These are phyloP conservation scores for Lachnellula cervina DNA, from an alignment of 2,329 filamentous ascomycete genomes.

Conservation along the genomic window DNA sequence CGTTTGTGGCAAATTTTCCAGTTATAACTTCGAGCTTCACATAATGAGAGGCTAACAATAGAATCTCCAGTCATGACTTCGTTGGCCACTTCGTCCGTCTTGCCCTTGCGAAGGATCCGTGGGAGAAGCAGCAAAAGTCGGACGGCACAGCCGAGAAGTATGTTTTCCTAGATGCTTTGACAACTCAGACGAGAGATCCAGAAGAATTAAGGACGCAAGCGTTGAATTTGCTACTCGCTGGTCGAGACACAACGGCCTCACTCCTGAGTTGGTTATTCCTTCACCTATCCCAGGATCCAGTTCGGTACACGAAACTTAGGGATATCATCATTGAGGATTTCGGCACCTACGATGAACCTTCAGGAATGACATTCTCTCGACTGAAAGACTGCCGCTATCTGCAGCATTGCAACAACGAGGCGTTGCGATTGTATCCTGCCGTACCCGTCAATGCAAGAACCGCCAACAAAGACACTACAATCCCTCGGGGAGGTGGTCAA, in stretches of 20 bases:
- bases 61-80: slow-evolving; percentile 31
- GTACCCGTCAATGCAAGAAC: slow-evolving; percentile 49
- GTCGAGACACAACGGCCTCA: slow-evolving; percentile 53
- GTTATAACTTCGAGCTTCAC: no score
- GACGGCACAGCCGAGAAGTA: slow-evolving; percentile 29
- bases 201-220: slow-evolving; percentile 46
- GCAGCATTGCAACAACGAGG: slow-evolving; percentile 30
- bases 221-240: slow-evolving; percentile 51
- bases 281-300: slow-evolving; percentile 37
- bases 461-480: slow-evolving; percentile 40
- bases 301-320: slow-evolving; percentile 40
- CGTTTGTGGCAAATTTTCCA: no score
- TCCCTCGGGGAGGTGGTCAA: slow-evolving; percentile 34
- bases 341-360: slow-evolving; percentile 29
- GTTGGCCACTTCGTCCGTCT: slow-evolving; percentile 40
- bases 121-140: slow-evolving; percentile 24
- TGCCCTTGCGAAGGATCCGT: slow-evolving; percentile 27
- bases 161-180: slow-evolving; percentile 53
- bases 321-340: slow-evolving; percentile 35
- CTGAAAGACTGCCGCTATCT: slow-evolving; percentile 29
- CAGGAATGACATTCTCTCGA: slow-evolving; percentile 24
- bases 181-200: slow-evolving; percentile 41
- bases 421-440: slow-evolving; percentile 48
- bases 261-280: slow-evolving; percentile 46
- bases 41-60: no score